Evolutionary conservation across 352 stramenopile species (phyloP).

Genomic region (Pythium volutum): DNA sequence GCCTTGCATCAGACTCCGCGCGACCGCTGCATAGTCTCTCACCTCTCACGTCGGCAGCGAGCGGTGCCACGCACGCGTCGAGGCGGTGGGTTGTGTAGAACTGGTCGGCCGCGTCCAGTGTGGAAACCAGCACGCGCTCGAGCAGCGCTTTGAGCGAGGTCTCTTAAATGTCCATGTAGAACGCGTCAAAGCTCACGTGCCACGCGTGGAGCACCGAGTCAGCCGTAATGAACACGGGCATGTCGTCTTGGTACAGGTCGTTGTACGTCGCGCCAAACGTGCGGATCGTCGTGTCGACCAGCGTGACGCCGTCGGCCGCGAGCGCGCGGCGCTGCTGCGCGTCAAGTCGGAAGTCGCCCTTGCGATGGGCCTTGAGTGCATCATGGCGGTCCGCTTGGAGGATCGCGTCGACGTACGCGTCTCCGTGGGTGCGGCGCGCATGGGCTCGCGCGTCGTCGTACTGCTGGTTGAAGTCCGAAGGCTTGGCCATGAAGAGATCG

Average conservation of each 20-base stretch:
- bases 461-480: neutral
- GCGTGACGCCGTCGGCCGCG: neutral
- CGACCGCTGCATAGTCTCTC: neutral
- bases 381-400: neutral
- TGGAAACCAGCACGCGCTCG: neutral
- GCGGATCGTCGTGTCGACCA: neutral
- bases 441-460: slow-evolving; percentile 2
- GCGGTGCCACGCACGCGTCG: neutral
- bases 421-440: slow-evolving; percentile 2
- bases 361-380: neutral
- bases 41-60: neutral
- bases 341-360: slow-evolving; percentile 7
- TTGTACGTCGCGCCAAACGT: slow-evolving; percentile 26
- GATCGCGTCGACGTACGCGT: slow-evolving; percentile 6
- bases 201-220: slow-evolving; percentile 31
- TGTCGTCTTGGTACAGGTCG: slow-evolving; percentile 26
- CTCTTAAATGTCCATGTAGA: slow-evolving; percentile 19
- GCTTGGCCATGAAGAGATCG: slow-evolving; percentile 2
- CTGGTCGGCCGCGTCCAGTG: neutral
- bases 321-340: slow-evolving; percentile 1
- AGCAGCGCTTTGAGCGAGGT: slow-evolving; percentile 13
- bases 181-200: slow-evolving; percentile 28
- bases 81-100: neutral
- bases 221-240: slow-evolving; percentile 28
- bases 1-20: too few relatives aligned